Conservation (phyloP, 2,329 filamentous ascomycete genomes). For the Penicillium corylophilum region DNA sequence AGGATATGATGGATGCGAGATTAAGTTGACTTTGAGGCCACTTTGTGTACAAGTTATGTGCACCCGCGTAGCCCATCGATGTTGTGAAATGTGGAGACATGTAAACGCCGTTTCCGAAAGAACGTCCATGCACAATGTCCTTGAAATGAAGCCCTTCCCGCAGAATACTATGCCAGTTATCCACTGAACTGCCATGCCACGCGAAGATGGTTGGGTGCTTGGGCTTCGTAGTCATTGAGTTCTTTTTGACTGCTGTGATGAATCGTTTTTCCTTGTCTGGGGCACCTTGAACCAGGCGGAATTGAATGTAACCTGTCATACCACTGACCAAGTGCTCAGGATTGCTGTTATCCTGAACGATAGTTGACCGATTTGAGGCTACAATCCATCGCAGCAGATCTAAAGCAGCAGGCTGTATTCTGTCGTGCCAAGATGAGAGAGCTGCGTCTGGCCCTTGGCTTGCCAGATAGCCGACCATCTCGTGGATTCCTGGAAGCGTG, state of each 20-base stretch:
- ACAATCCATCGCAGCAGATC: constrained; percentile 81
- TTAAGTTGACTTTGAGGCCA: constrained; percentile 70
- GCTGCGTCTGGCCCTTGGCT: constrained; percentile 22
- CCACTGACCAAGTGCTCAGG: constrained; percentile 58
- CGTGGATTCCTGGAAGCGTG: constrained; percentile 38
- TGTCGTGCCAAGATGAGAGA: constrained; percentile 56
- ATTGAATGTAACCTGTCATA: constrained; percentile 71
- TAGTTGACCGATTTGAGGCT: constrained; percentile 83
- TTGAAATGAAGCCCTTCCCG: constrained; percentile 76
- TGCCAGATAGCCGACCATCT: constrained; percentile 48
- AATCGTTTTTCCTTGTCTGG: constrained; percentile 84
- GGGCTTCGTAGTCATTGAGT: constrained; percentile 38
- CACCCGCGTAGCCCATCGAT: constrained; percentile 54
- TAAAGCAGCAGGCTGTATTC: constrained; percentile 64
- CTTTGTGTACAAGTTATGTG: neutral
- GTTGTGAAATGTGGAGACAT: constrained; percentile 62
- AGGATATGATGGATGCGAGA: constrained; percentile 61
- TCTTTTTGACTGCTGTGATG: constrained; percentile 56
- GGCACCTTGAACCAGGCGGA: constrained; percentile 82
- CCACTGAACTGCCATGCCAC: constrained; percentile 76
- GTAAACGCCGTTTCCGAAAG: constrained; percentile 79
- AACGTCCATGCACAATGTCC: constrained; percentile 61
- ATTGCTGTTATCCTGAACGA: constrained; percentile 63
- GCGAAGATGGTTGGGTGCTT: constrained; percentile 72
- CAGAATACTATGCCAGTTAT: constrained; percentile 89